Evolutionary conservation across 2,329 filamentous ascomycete species (phyloP), one percentile per base, ranked within the genome.

Genomic region (Nannizzia gypsea): DNA sequence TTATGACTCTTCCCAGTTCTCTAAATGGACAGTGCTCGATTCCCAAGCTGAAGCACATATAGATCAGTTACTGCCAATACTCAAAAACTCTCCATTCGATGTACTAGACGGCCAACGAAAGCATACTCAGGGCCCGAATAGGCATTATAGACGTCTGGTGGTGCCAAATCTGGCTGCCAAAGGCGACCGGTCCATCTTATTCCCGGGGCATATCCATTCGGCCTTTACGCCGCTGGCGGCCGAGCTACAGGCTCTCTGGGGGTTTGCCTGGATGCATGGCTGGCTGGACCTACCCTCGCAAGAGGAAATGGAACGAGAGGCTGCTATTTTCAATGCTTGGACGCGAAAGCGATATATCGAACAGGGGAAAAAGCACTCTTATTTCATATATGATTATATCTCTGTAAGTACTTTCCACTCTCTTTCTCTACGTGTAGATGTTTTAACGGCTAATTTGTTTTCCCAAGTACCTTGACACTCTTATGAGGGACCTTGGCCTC

Each of bases 191-290:
- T 70, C 68, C 0, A 64, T 75, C 15, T 55, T 66, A 46, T 68
- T 74, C 59, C 68, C 67, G 1, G 72, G 72, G 3, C 61, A 67
- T 38, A 68, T 72, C 15, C 68, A 71, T 61, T 61, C 67, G 1
- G 64, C 67, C 4, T 66, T 68, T 52, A 71, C 68, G 0, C 68
- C 70, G 1, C 40, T 68, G 0, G 63, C 69, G 3, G 63, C 65
- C 3, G 68, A 70, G 60, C 50, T 69, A 1, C 69, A 73, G 59
- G 63, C 70, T 0, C 64, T 73, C 13, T 73, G 71, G 71, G 69
- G 64, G 2, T 62, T 66, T 6, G 58, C 65, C 1, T 73, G 64
- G 55, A 58, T 73, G 24, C 64, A 67, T 8, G 69, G 66, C 4
- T 28, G 63, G 20, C 22, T 66, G 24, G 65, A 69, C 13, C 28